These are phyloP conservation scores for Ceratocystis destructans DNA, from an alignment of 2,329 filamentous ascomycete species.

Conservation along the genomic window DNA sequence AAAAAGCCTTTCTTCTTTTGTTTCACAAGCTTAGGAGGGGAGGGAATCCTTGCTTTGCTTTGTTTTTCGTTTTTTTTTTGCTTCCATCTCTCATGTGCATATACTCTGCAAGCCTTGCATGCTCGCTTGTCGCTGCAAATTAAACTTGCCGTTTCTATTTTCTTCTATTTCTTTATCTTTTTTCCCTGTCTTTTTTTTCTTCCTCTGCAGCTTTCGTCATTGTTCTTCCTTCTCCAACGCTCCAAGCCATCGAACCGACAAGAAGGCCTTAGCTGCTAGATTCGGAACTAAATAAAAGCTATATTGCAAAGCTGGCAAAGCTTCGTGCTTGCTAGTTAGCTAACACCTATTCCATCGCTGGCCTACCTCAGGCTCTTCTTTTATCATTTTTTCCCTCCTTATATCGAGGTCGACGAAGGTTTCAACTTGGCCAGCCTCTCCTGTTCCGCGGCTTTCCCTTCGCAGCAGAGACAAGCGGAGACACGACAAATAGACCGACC, in stretches of 20 bases:
- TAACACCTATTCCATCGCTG: no score
- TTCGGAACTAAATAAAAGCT: no score
- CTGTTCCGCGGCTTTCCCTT: not conserved
- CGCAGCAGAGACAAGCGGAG: not conserved
- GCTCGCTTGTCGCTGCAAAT: conserved; percentile 1
- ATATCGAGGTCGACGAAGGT: not conserved
- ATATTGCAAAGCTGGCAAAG: no score
- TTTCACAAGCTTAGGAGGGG: not conserved
- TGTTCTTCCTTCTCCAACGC: not conserved
- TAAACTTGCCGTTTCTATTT: not conserved
- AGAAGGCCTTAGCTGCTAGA: no score
- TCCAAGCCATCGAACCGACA: not conserved
- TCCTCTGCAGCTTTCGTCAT: not conserved
- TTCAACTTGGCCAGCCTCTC: not conserved
- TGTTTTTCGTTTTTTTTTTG: not conserved
- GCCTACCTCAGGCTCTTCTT: not conserved
- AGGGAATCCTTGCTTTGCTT: conserved; percentile 3
- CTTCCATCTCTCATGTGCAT: not conserved
- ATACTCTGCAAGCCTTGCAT: not conserved
- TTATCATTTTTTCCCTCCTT: not conserved
- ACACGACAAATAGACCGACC: not conserved
- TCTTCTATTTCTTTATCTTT: not conserved
- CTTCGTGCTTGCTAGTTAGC: no score
- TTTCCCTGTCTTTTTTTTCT: not conserved
- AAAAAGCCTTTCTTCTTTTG: no score